Percentiles rank a stretch among this genome's conserved stretches.
These are phyloP conservation scores for Leishmania mexicana DNA, from an alignment of 208 protist genomes.

Conservation along the genomic window DNA sequence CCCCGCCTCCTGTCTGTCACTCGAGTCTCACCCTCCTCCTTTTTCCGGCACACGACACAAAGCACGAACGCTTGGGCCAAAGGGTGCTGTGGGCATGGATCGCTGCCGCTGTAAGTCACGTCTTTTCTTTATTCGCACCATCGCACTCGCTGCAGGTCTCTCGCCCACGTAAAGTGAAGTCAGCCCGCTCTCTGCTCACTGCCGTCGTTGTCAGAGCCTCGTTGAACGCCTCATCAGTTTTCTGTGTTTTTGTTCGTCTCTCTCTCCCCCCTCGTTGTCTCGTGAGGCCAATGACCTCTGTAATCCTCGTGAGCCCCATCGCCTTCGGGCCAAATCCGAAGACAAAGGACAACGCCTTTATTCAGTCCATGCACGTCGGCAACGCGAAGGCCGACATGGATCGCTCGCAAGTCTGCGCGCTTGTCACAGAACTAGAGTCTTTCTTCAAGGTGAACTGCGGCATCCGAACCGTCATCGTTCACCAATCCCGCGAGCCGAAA, in stretches of 20 bases:
- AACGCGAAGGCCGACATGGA: conserved; percentile 40
- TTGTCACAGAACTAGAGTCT: conserved; percentile 19
- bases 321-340: conserved; percentile 30
- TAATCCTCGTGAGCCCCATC: conserved; percentile 39
- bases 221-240: neutral
- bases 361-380: conserved; percentile 33
- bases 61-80: neutral
- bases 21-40: neutral
- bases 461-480: conserved; percentile 27
- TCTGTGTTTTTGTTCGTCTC: neutral
- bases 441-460: conserved; percentile 25
- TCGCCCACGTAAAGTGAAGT: neutral
- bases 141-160: neutral
- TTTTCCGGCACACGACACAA: neutral
- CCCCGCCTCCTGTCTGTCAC: neutral
- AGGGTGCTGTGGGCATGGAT: neutral
- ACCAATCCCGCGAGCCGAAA: conserved; percentile 35
- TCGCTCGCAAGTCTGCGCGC: conserved; percentile 30
- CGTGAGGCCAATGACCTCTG: conserved; percentile 31
- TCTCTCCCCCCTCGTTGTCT: neutral
- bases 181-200: neutral
- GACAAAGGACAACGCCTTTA: conserved; percentile 31
- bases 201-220: neutral
- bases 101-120: no score
- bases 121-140: neutral